These are phyloP conservation scores for Epichloe festucae DNA, from an alignment of 2,329 filamentous ascomycete species.

Conservation along the genomic window DNA sequence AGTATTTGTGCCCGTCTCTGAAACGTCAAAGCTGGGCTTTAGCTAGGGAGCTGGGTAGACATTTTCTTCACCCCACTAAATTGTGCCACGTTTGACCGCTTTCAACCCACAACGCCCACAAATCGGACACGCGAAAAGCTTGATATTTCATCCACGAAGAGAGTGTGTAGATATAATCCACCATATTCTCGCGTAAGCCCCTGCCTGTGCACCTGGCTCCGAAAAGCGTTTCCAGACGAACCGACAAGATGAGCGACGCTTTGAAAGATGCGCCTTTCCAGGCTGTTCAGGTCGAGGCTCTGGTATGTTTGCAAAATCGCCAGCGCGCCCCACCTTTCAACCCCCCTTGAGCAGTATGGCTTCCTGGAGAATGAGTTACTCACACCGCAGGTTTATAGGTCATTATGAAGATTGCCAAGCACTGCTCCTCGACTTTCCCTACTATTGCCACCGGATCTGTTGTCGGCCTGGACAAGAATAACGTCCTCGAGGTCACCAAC, in stretches of 20 bases:
- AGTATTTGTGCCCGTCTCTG: not conserved
- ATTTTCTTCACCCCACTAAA: slow-evolving; percentile 4
- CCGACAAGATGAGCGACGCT: slow-evolving; percentile 43
- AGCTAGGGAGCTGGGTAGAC: not conserved
- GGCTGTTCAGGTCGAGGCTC: slow-evolving; percentile 85
- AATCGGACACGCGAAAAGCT: slow-evolving; percentile 29
- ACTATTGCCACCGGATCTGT: slow-evolving; percentile 80
- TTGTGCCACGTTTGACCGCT: slow-evolving; percentile 28
- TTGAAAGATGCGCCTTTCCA: slow-evolving; percentile 60
- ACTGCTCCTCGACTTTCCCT: slow-evolving; percentile 78
- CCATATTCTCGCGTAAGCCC: slow-evolving; percentile 15
- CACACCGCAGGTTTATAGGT: slow-evolving; percentile 40
- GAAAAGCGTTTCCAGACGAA: not conserved
- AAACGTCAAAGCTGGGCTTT: not conserved
- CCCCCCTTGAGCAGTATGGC: slow-evolving; percentile 11
- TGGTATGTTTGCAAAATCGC: slow-evolving; percentile 46
- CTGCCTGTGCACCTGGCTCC: slow-evolving; percentile 5
- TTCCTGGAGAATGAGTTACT: slow-evolving; percentile 9
- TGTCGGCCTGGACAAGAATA: slow-evolving; percentile 82
- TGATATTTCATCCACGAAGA: slow-evolving; percentile 26
- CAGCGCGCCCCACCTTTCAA: slow-evolving; percentile 21
- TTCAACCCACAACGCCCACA: slow-evolving; percentile 31
- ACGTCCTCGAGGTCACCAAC: slow-evolving; percentile 82
- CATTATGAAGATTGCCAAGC: slow-evolving; percentile 96
- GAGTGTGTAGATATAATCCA: slow-evolving; percentile 8